Conservation (phyloP, 1,284 basidiomycete genomes). For the Heterobasidion occidentale region DNA sequence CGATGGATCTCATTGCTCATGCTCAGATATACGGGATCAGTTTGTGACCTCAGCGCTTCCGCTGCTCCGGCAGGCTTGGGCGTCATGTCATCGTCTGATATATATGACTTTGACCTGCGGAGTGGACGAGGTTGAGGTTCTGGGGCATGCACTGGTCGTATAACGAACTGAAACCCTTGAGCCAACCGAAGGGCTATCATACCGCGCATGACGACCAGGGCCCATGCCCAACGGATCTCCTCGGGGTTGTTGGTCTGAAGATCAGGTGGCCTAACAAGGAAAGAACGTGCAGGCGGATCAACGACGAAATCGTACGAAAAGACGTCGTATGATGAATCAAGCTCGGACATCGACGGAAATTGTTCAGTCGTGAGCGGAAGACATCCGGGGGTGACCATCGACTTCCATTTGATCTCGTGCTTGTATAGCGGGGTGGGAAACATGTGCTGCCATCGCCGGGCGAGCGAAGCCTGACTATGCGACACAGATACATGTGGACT, state of each 20-base stretch:
- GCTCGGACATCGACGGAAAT: slow-evolving; percentile 70
- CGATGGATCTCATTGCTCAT: slow-evolving; percentile 95
- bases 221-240: slow-evolving; percentile 61
- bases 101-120: slow-evolving; percentile 48
- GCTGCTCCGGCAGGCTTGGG: slow-evolving; percentile 33
- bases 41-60: slow-evolving; percentile 49
- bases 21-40: slow-evolving; percentile 83
- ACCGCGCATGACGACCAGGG: slow-evolving; percentile 83
- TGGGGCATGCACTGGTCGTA: slow-evolving; percentile 28
- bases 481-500: slow-evolving; percentile 48
- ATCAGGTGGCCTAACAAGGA: slow-evolving; percentile 63
- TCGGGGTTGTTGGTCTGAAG: slow-evolving; percentile 37
- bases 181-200: slow-evolving; percentile 90
- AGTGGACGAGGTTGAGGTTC: slow-evolving; percentile 17
- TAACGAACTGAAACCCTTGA: slow-evolving; percentile 96
- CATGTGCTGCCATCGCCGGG: slow-evolving; percentile 84
- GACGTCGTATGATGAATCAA: slow-evolving; percentile 74
- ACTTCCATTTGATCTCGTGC: slow-evolving; percentile 91
- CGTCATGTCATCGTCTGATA: slow-evolving; percentile 44
- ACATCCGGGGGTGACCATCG: slow-evolving; percentile 77
- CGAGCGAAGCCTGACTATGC: slow-evolving; percentile 61
- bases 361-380: slow-evolving; percentile 92
- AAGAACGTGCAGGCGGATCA: slow-evolving; percentile 70
- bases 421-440: slow-evolving; percentile 74
- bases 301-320: slow-evolving; percentile 78